Conservation (phyloP, 345 rosid species). For the Boechera stricta region DNA sequence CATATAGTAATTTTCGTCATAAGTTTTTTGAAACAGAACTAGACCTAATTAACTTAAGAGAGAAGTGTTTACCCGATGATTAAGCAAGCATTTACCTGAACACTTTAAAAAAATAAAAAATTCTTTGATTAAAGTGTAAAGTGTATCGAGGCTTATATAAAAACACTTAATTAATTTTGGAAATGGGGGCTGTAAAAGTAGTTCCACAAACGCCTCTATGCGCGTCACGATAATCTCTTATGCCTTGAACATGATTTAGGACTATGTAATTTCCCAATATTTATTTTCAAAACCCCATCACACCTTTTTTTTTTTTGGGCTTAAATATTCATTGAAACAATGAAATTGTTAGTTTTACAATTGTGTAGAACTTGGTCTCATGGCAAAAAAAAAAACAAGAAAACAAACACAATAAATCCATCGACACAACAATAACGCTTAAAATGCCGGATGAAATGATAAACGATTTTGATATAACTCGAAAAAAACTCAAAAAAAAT, state of each 20-base stretch:
- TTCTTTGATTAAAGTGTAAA: neutral
- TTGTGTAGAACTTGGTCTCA: too few relatives aligned
- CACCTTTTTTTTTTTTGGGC: too few relatives aligned
- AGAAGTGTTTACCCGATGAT: slow-evolving; percentile 16
- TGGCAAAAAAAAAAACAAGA: too few relatives aligned
- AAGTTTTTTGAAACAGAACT: neutral
- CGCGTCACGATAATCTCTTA: slow-evolving; percentile 50
- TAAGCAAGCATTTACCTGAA: slow-evolving; percentile 29
- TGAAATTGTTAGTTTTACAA: too few relatives aligned
- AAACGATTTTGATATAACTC: too few relatives aligned
- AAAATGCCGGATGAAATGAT: too few relatives aligned
- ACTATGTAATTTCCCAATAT: slow-evolving; percentile 6
- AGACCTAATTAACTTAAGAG: slow-evolving; percentile 5
- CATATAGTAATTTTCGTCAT: neutral
- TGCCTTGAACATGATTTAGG: slow-evolving; percentile 53
- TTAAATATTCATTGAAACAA: too few relatives aligned
- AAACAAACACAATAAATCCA: neutral
- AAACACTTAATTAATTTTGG: slow-evolving; percentile 15
- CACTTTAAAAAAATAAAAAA: neutral
- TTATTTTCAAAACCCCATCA: neutral
- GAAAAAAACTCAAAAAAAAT: too few relatives aligned
- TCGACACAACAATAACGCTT: too few relatives aligned
- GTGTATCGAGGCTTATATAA: slow-evolving; percentile 10
- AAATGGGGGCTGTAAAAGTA: slow-evolving; percentile 20
- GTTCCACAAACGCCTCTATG: slow-evolving; percentile 42